Evolutionary conservation across 2,329 filamentous ascomycete genomes (phyloP), one percentile per base, ranked within the genome.

Genomic region (Aurifilum marmelostoma): DNA sequence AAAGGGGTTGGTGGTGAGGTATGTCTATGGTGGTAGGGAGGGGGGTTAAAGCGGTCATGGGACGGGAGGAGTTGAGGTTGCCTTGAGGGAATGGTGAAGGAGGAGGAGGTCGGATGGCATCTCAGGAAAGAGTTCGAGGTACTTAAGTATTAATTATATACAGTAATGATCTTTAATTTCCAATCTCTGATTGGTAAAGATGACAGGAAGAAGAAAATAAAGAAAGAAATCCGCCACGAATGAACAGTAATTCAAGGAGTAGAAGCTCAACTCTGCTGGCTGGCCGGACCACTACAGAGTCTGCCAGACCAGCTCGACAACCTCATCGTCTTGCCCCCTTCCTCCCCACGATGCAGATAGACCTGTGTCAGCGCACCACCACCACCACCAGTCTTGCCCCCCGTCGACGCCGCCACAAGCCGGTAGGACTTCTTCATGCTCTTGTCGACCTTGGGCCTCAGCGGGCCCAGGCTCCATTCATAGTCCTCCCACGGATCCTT

Each of bases 391-490:
- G 43, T 47, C 12, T 76, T 71, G 6, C 75, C 77, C 37, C 43
- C 63, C 21, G 80, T 71, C 32, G 82, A 77, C 0, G 82, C 81
- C 52, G 84, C 83, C 16, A 79, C 75, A 6, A 89, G 75, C 21
- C 75, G 74, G 69, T 84, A 88, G 62, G 82, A 86, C 75, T 84
- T 82, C 79, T 89, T 89, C 56, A 80, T 75, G 1, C 77, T 76
- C 11, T 72, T 71, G 0, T 73, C 71, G 16, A 81, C 70, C 47
- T 74, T 75, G 7, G 74, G 72, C 47, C 83, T 79, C 66, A 88
- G 78, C 0, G 86, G 86, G 2, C 84, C 86, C 32, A 89, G 78
- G 60, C 83, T 84, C 73, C 84, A 85, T 41, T 86, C 80, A 72
- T 83, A 88, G 5, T 82, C 82, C 14, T 76, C 76, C 52, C 63